These are phyloP conservation scores for Pseudopyricularia javanii DNA, from an alignment of 2,329 filamentous ascomycete species.

Conservation along the genomic window DNA sequence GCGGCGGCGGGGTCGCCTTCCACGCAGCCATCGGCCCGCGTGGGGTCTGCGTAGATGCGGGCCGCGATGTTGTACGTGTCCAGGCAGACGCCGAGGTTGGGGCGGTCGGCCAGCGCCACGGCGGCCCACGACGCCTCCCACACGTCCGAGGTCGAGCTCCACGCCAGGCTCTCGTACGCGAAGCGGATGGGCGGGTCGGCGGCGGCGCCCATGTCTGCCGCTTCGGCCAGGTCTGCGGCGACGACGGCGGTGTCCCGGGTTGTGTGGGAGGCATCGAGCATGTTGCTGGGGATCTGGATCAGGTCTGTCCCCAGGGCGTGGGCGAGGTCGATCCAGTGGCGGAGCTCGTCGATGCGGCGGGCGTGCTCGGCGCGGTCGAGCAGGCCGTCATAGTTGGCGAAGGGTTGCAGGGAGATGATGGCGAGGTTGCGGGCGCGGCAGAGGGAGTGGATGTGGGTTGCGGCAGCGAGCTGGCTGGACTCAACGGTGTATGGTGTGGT, in stretches of 20 bases:
- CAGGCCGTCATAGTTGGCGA: conserved; percentile 52
- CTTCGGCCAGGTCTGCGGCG: conserved; percentile 35
- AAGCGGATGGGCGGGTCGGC: conserved; percentile 37
- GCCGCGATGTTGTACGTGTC: conserved; percentile 53
- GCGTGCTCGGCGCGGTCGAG: conserved; percentile 33
- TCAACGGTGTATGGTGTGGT: not conserved
- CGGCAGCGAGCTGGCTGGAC: conserved; percentile 23
- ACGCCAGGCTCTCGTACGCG: conserved; percentile 48
- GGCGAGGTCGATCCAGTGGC: conserved; percentile 46
- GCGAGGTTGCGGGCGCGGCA: conserved; percentile 29
- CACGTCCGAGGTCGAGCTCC: conserved; percentile 44
- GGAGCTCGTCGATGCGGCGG: conserved; percentile 37
- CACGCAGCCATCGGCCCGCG: conserved; percentile 25
- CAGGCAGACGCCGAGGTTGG: conserved; percentile 49
- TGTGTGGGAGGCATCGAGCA: conserved; percentile 24
- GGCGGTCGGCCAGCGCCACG: conserved; percentile 35
- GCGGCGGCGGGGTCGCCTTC: conserved; percentile 28
- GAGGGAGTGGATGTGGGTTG: conserved; percentile 29
- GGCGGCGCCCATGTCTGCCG: conserved; percentile 42
- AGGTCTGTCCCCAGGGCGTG: conserved; percentile 43
- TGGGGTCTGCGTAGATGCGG: conserved; percentile 43
- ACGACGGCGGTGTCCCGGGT: conserved; percentile 30
- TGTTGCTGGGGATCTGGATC: conserved; percentile 50
- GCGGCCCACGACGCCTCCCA: conserved; percentile 49
- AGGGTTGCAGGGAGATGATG: conserved; percentile 47